Conservation (phyloP, 202 grass and related monocot species). For the Carex arenaria region DNA sequence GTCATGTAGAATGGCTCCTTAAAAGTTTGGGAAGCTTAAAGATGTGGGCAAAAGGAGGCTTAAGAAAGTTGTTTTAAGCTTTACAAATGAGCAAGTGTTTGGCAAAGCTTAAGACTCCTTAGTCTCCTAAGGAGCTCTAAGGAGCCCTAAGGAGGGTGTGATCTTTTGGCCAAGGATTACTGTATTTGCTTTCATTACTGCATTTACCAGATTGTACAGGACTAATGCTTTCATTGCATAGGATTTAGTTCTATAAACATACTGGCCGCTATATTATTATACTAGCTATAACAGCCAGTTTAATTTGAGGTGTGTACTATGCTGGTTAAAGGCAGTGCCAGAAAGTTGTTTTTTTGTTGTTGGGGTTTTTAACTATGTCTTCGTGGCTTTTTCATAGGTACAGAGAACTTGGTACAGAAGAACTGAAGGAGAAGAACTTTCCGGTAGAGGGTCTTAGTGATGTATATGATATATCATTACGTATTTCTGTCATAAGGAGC, state of each 20-base stretch:
- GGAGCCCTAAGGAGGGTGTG: too few relatives aligned
- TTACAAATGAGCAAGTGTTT: too few relatives aligned
- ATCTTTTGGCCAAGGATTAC: background rate
- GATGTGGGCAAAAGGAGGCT: too few relatives aligned
- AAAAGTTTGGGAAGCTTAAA: too few relatives aligned
- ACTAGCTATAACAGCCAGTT: background rate
- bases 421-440: constrained; percentile 27
- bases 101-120: too few relatives aligned
- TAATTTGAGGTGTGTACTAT: background rate
- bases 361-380: background rate
- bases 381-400: constrained; percentile 40
- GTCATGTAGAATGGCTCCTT: too few relatives aligned
- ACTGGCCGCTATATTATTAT: background rate
- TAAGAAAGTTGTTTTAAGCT: too few relatives aligned
- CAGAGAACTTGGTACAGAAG: constrained; percentile 33
- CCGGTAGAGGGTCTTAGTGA: constrained; percentile 42
- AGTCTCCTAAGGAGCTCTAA: too few relatives aligned
- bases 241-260: constrained; percentile 9
- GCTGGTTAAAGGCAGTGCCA: background rate
- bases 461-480: constrained; percentile 77
- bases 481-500: constrained; percentile 55
- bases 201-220: background rate
- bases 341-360: background rate
- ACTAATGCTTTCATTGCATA: background rate
- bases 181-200: background rate